Evolutionary conservation across 768 basidiomycete species (phyloP).

Genomic region (Suillus alpinus): DNA sequence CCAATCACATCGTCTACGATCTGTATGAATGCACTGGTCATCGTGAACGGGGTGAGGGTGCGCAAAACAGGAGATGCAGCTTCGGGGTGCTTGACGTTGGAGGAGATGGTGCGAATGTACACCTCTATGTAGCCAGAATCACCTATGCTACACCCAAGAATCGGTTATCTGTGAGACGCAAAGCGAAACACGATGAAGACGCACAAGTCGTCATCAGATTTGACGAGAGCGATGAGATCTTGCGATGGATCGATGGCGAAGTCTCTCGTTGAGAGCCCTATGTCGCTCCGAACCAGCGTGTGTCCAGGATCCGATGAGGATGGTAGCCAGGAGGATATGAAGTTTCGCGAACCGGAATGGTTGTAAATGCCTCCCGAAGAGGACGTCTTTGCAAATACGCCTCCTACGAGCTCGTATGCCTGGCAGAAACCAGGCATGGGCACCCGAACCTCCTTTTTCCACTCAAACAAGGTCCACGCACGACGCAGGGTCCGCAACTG

Average conservation of each 20-base stretch:
- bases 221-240: constrained; percentile 50
- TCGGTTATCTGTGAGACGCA: neutral
- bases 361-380: constrained; percentile 10
- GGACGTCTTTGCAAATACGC: constrained; percentile 49
- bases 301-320: constrained; percentile 8
- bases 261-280: constrained; percentile 46
- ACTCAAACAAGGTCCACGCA: constrained; percentile 34
- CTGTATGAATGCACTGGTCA: constrained; percentile 41
- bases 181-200: neutral
- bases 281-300: constrained; percentile 27
- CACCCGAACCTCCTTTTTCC: constrained; percentile 21
- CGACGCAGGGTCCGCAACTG: constrained; percentile 33
- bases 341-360: constrained; percentile 25
- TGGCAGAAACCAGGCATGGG: constrained; percentile 36
- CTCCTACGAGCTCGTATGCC: constrained; percentile 62
- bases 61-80: constrained; percentile 32
- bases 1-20: constrained; percentile 54
- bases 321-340: constrained; percentile 21
- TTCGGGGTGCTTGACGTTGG: constrained; percentile 39
- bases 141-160: neutral
- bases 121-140: constrained; percentile 29
- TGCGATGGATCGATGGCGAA: constrained; percentile 68
- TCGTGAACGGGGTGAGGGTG: constrained; percentile 20
- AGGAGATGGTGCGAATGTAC: constrained; percentile 44
- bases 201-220: constrained; percentile 20